phyloP scores from a whole-genome alignment of 2,329 filamentous ascomycete genomes.

The Zelopaecilomyces penicillatus region DNA sequence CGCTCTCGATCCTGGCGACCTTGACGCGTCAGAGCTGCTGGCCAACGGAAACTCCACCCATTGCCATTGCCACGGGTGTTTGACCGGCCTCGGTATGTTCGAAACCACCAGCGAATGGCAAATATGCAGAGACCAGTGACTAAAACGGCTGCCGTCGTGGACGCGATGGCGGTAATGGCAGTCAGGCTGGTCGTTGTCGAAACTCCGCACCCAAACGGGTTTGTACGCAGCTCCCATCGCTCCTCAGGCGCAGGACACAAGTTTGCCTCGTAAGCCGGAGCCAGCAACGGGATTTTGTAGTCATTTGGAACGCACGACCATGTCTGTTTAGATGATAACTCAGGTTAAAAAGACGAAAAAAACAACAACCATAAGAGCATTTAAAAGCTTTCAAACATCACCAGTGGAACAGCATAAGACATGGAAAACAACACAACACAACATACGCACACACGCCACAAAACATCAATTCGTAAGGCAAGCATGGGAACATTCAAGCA shows the following conservation, averaged over 20 bases:
- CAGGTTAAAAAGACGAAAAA: background rate
- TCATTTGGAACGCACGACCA: constrained; percentile 47
- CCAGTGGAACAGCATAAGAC: no score
- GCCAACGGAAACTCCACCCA: constrained; percentile 12
- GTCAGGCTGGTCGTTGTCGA: constrained; percentile 27
- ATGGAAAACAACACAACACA: no score
- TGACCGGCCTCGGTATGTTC: constrained; percentile 9
- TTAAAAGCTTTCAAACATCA: background rate
- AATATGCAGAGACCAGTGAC: constrained; percentile 12
- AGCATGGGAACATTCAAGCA: constrained; percentile 1
- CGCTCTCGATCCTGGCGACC: constrained; percentile 17
- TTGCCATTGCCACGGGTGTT: constrained; percentile 13
- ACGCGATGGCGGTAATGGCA: constrained; percentile 17
- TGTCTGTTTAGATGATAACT: constrained; percentile 26
- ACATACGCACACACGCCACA: no score
- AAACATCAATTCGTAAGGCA: background rate
- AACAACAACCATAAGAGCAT: background rate
- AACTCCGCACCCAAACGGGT: constrained; percentile 27
- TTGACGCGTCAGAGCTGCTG: background rate
- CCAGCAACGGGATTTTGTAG: constrained; percentile 35
- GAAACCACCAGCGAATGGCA: constrained; percentile 12
- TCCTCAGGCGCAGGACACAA: constrained; percentile 44
- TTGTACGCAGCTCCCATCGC: constrained; percentile 29
- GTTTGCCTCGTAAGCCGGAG: constrained; percentile 40
- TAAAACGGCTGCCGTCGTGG: constrained; percentile 19